A percentile compares a stretch with the other conserved stretches of the same genome.
These are phyloP conservation scores for Exophiala aquamarina DNA, from an alignment of 2,329 filamentous ascomycete species.

Conservation along the genomic window DNA sequence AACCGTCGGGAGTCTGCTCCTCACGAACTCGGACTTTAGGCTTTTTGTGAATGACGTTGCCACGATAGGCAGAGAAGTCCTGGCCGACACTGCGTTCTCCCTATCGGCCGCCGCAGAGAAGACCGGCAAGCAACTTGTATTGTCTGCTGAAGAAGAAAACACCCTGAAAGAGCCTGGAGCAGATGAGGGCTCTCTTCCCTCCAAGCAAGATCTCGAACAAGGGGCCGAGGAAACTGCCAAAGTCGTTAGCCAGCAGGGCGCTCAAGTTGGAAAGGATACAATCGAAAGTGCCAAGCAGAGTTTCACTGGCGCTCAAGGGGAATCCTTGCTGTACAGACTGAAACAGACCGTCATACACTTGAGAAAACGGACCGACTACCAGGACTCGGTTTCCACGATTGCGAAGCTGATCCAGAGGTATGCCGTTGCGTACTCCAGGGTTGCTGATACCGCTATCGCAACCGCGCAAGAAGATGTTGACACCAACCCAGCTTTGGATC, in stretches of 20 bases:
- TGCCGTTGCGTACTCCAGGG: slow-evolving; percentile 72
- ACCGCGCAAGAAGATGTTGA: slow-evolving; percentile 70
- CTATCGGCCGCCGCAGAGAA: slow-evolving; percentile 73
- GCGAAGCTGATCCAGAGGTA: slow-evolving; percentile 76
- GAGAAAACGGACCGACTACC: slow-evolving; percentile 75
- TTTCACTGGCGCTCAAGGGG: slow-evolving; percentile 68
- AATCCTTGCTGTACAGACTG: slow-evolving; percentile 71
- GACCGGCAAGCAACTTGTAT: slow-evolving; percentile 71
- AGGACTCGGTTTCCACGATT: slow-evolving; percentile 79
- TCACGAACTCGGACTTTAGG: slow-evolving; percentile 89
- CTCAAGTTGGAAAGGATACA: slow-evolving; percentile 54
- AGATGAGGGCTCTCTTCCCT: slow-evolving; percentile 50
- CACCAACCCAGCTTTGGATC: slow-evolving; percentile 71
- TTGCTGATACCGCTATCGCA: slow-evolving; percentile 65
- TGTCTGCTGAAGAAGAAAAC: slow-evolving; percentile 61
- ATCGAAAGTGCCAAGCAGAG: slow-evolving; percentile 73
- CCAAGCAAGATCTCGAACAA: slow-evolving; percentile 61
- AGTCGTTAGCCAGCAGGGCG: slow-evolving; percentile 37
- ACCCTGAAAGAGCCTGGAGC: slow-evolving; percentile 47
- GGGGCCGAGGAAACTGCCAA: slow-evolving; percentile 56
- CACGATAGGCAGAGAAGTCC: slow-evolving; percentile 77
- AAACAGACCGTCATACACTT: slow-evolving; percentile 75
- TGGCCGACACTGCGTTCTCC: slow-evolving; percentile 80
- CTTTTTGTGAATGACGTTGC: slow-evolving; percentile 79
- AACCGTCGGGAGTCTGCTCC: slow-evolving; percentile 78